Evolutionary conservation across 352 stramenopile species (phyloP), one percentile per base, ranked within the genome.

Genomic region (Poterioochromonas sp.): DNA sequence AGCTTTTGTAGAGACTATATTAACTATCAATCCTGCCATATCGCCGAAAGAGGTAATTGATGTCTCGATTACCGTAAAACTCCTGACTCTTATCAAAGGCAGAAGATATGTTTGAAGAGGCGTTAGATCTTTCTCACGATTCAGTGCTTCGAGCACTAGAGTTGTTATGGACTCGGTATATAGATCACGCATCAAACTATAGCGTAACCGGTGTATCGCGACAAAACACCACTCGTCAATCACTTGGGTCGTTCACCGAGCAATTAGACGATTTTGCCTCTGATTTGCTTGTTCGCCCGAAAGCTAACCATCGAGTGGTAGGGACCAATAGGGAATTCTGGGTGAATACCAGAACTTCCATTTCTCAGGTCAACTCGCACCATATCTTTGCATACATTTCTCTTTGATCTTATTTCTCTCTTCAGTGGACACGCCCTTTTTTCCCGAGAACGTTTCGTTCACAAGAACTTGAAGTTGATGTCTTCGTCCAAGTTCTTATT

Each of bases 21-120:
- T 22, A 32, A 71, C 41, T 44, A 71, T 71, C 34, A 43, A 71
- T 47, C 62, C 62, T n/a, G 41, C 34, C 39, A 71, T 71, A 29
- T 2, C 15, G 2, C 12, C 32, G 11, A 5, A 40, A 47, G 34
- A 47, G 18, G 34, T 65, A 5, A 18, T 20, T 18, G 18, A 5
- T 51, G 18, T 51, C 18, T 51, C 18, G 5, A 18, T 51, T 51
- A 51, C 5, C 5, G 18, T 20, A 20, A 51, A 20, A 20, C 18
- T 51, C 43, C 18, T 51, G 5, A 51, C 18, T 51, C 18, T 51
- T 18, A 51, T 51, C 18, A 20, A 5, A 51, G 43, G 29, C 29
- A 32, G 29, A 71, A 32, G 11, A 8, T 12, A 71, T 71, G 29
- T 71, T 47, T 71, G 62, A 71, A 41, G 62, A 71, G 32, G 62